phyloP scores from a whole-genome alignment of 257 asterid species.

The Paulownia fortunei region DNA sequence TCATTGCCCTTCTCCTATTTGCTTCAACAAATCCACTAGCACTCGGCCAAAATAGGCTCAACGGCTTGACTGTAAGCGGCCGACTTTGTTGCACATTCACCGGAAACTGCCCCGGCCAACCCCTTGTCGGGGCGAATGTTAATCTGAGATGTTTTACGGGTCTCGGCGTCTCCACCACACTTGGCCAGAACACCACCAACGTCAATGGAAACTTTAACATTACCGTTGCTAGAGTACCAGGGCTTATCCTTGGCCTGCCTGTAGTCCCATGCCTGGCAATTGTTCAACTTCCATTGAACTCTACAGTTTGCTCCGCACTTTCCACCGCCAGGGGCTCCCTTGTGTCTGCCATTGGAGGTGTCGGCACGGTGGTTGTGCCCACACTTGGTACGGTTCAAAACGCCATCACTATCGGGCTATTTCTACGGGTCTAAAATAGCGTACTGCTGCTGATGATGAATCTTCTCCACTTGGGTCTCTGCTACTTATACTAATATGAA shows the following conservation, averaged over 20 bases:
- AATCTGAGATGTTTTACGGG: no score
- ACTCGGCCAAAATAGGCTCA: neutral
- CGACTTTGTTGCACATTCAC: slow-evolving; percentile 15
- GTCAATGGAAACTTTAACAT: neutral
- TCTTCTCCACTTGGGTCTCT: neutral
- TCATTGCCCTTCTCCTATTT: neutral
- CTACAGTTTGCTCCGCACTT: neutral
- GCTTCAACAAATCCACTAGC: neutral
- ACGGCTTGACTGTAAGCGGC: slow-evolving; percentile 11
- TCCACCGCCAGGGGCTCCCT: neutral
- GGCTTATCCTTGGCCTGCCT: neutral
- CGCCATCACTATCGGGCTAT: neutral
- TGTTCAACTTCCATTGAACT: neutral
- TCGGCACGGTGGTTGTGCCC: neutral
- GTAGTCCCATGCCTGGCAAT: neutral
- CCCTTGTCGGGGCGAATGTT: neutral
- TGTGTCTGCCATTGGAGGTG: neutral
- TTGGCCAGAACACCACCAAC: neutral
- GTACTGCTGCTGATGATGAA: neutral
- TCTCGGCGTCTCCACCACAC: neutral
- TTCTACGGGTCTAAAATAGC: neutral
- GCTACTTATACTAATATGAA: neutral
- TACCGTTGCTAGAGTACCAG: neutral
- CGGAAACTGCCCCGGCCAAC: slow-evolving; percentile 19
- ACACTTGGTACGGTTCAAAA: neutral